phyloP scores from a whole-genome alignment of 2,329 filamentous ascomycete species.

The Arthrobotrys iridis region DNA sequence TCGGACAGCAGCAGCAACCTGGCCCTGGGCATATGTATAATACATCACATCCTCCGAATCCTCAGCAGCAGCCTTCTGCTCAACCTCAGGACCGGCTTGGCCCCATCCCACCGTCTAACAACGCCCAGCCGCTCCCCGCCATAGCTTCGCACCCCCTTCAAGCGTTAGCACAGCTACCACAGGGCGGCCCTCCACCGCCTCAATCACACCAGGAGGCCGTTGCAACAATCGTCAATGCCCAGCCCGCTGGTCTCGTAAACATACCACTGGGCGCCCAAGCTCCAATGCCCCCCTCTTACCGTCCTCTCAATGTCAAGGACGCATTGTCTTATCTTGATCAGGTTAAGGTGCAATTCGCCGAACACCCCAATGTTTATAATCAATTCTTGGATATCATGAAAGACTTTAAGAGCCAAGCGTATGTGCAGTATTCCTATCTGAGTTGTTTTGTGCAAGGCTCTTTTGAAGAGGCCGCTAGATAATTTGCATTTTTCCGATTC shows the following conservation, averaged over 20 bases:
- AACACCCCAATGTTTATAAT: constrained; percentile 97
- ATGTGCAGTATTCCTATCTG: constrained; percentile 62
- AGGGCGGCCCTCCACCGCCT: constrained; percentile 22
- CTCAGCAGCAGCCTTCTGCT: constrained; percentile 20
- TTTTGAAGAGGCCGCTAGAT: too few relatives aligned
- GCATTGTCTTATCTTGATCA: constrained; percentile 97
- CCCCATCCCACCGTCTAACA: constrained; percentile 19
- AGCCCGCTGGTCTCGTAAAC: constrained; percentile 18
- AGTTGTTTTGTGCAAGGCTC: constrained; percentile 37
- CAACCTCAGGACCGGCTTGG: constrained; percentile 31
- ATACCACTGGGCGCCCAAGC: constrained; percentile 38
- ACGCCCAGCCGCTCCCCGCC: constrained; percentile 31
- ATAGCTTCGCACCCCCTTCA: constrained; percentile 41
- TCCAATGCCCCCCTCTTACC: constrained; percentile 54
- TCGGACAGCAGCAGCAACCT: constrained; percentile 31
- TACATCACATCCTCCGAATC: constrained; percentile 26
- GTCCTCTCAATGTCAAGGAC: constrained; percentile 68
- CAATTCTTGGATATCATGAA: constrained; percentile 99
- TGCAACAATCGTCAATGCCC: constrained; percentile 15
- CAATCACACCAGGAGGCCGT: constrained; percentile 48
- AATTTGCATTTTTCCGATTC: constrained; percentile 30
- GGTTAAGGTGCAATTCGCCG: constrained; percentile 96
- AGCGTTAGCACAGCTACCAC: constrained; percentile 24
- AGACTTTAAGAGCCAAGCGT: constrained; percentile 98
- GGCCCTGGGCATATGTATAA: constrained; percentile 37